Evolutionary conservation across 1,139 yeast genomes (phyloP), one percentile per base, ranked within the genome.

Genomic region (Taphrina populina): DNA sequence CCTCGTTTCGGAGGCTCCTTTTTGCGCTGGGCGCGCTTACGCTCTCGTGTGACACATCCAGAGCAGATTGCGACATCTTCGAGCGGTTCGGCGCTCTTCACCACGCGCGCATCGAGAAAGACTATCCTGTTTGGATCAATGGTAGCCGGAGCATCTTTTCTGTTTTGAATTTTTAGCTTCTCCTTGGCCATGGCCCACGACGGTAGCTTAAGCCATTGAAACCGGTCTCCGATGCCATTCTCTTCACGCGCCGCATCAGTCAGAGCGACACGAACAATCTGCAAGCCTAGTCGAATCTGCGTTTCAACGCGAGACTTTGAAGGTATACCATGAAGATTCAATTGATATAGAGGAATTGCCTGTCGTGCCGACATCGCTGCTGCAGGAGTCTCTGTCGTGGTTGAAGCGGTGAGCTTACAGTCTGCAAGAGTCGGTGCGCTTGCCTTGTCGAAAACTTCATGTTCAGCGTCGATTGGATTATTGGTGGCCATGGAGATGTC

Each of bases 231-330:
- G 1, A 43, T 43, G 6, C 20, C 47, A 10, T 19, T 20, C 15
- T 40, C 46, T 10, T 15, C 7, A 7, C 21, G n/a, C 2, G 13
- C 30, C 2, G 29, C 10, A 10, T 43, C 57, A 76, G 76, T 66
- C 86, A 83, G 5, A 78, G 76, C 3, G 95, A 94, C 8, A 87
- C 78, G 1, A 30, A 80, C 75, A 47, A 88, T 72, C 5, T 78
- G 70, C 27, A 92, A 71, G 52, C 79, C 76, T 58, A 92, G 73
- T 68, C 88, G 90, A 67, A 90, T 87, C 71, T 92, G 97, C 19
- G 96, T 92, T 70, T 92, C 98, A 4, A 92, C 97, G 62, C 98
- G 78, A 7, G 96, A 87, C 63, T 81, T 81, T 8, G 77, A 70
- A 4, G 96, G 96, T 51, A 90, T 71, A 56, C 82, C 84, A 10